Percentiles rank a stretch among this genome's conserved stretches.
phyloP scores from a whole-genome alignment of 2,329 filamentous ascomycete genomes.

The Fonsecaea pedrosoi region DNA sequence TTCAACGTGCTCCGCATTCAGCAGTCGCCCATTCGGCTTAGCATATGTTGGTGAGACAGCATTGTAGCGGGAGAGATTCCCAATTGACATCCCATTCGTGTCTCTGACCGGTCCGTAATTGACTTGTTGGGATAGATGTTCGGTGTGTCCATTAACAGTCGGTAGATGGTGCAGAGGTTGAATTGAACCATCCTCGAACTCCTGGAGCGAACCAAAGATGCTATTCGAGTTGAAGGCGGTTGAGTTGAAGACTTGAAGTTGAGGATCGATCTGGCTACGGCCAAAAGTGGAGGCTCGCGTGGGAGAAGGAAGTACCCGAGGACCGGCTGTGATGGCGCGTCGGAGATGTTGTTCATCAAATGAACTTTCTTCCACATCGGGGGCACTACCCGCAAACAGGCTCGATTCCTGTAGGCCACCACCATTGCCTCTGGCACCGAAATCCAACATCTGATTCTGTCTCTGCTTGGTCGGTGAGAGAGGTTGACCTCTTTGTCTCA shows the following conservation, averaged over 20 bases:
- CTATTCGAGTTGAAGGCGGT: constrained; percentile 22
- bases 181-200: constrained; percentile 13
- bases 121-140: constrained; percentile 6
- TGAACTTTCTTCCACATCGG: constrained; percentile 31
- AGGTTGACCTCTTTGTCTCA: constrained; percentile 26
- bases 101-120: constrained; percentile 4
- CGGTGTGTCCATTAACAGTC: constrained; percentile 1
- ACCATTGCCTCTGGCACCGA: constrained; percentile 3
- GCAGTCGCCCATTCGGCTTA: not conserved
- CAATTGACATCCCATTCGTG: not conserved
- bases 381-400: constrained; percentile 34
- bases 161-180: not conserved
- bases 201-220: constrained; percentile 16
- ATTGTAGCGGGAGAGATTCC: constrained; percentile 8
- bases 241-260: constrained; percentile 21
- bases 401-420: constrained; percentile 21
- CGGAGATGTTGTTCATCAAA: constrained; percentile 25
- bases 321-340: constrained; percentile 18
- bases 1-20: constrained; percentile 15
- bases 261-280: constrained; percentile 19
- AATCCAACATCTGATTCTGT: constrained; percentile 28
- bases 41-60: constrained; percentile 12
- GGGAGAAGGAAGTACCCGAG: constrained; percentile 28
- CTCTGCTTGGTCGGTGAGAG: constrained; percentile 31
- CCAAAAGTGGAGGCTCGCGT: constrained; percentile 13